These are phyloP conservation scores for Athelia sp. DNA, from an alignment of 1,284 basidiomycete species.

Conservation along the genomic window DNA sequence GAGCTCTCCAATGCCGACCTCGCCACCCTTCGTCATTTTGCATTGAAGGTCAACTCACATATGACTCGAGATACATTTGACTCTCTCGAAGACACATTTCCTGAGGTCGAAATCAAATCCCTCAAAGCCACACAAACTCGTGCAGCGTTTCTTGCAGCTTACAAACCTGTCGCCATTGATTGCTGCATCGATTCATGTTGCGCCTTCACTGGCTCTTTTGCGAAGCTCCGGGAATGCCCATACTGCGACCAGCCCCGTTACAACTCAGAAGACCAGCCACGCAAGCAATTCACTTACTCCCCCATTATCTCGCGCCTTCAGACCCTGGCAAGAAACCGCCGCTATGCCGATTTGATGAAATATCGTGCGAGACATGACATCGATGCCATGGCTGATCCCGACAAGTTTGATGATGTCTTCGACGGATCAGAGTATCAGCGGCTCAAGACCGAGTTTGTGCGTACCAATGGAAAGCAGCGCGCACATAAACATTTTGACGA, in stretches of 20 bases:
- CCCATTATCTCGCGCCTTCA: constrained; percentile 19
- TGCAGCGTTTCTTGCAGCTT: constrained; percentile 20
- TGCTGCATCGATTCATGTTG: constrained; percentile 23
- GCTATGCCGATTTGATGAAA: constrained; percentile 6
- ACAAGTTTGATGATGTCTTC: constrained; percentile 23
- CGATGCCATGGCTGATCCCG: constrained; percentile 5
- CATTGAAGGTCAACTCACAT: constrained; percentile 8
- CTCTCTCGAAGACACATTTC: constrained; percentile 11
- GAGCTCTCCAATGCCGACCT: constrained; percentile 1
- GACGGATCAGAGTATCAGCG: constrained; percentile 23
- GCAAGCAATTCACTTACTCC: constrained; percentile 15
- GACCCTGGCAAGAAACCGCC: constrained; percentile 11
- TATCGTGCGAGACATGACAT: constrained; percentile 10
- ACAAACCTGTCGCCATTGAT: constrained; percentile 24
- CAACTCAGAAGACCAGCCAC: constrained; percentile 9
- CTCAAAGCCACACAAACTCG: constrained; percentile 11
- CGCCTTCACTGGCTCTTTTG: constrained; percentile 10
- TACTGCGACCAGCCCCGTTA: constrained; percentile 16
- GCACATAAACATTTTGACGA: constrained; percentile 19
- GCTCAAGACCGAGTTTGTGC: constrained; percentile 7
- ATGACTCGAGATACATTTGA: constrained; percentile 4
- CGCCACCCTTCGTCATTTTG: constrained; percentile 7
- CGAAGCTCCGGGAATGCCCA: constrained; percentile 7
- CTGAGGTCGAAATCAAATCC: constrained; percentile 6
- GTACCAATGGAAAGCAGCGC: constrained; percentile 2